A percentile compares a stretch with the other conserved stretches of the same genome.
Evolutionary conservation across 1,284 basidiomycete genomes (phyloP).

Genomic region (Cystobasidium pallidum): DNA sequence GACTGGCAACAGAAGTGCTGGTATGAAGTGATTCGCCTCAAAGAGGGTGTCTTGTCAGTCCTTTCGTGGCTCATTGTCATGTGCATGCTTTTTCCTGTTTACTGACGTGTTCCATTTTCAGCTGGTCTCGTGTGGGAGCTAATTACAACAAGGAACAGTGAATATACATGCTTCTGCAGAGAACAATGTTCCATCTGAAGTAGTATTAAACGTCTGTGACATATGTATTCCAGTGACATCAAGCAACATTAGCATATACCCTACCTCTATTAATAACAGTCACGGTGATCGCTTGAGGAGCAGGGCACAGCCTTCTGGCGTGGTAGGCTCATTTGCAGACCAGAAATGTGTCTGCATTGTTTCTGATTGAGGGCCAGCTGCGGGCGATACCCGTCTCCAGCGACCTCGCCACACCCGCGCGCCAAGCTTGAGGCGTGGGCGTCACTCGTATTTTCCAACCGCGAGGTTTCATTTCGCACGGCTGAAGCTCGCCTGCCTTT

Average conservation of each 20-base stretch:
- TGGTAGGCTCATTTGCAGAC: too few relatives aligned
- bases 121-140: constrained; percentile 37
- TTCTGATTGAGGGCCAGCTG: too few relatives aligned
- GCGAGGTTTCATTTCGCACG: background rate
- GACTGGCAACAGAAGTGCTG: constrained; percentile 86
- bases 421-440: background rate
- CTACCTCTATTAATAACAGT: background rate
- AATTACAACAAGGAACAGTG: constrained; percentile 29
- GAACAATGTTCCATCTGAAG: background rate
- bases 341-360: background rate
- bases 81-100: background rate
- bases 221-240: background rate
- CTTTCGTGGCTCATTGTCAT: background rate
- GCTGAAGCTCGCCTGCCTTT: background rate
- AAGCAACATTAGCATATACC: background rate
- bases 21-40: constrained; percentile 76
- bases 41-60: constrained; percentile 89
- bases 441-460: background rate
- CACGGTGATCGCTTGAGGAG: background rate
- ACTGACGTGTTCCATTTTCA: constrained; percentile 16
- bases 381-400: too few relatives aligned
- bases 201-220: background rate
- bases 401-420: background rate
- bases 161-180: background rate
- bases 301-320: background rate